Evolutionary conservation across 2,329 filamentous ascomycete species (phyloP).

Genomic region (Geosmithia morbida): DNA sequence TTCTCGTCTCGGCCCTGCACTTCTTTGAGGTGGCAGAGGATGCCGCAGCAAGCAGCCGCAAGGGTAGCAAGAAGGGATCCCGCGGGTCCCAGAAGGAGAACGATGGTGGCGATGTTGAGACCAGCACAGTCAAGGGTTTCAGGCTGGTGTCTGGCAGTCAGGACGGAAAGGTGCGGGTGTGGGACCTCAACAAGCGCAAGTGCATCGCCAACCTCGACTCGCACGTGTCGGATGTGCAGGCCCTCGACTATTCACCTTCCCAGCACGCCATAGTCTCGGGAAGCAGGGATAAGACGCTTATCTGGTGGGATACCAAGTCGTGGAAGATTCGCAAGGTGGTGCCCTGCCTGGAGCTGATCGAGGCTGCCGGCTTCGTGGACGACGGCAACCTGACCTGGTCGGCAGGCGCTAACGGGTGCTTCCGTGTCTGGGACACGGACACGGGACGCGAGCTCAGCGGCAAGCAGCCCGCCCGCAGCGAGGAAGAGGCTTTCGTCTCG

Average conservation of each 20-base stretch:
- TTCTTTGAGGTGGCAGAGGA: constrained; percentile 66
- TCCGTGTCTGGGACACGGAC: constrained; percentile 73
- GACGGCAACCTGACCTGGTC: constrained; percentile 63
- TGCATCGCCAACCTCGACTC: constrained; percentile 70
- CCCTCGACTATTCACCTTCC: constrained; percentile 63
- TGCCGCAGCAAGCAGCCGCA: constrained; percentile 11
- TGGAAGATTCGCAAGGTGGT: constrained; percentile 76
- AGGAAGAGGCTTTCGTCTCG: constrained; percentile 55
- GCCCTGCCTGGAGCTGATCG: constrained; percentile 73
- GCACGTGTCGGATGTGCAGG: constrained; percentile 89
- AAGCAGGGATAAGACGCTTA: constrained; percentile 85
- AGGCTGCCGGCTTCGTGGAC: constrained; percentile 67
- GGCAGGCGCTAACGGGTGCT: constrained; percentile 67
- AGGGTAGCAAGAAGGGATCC: constrained; percentile 18
- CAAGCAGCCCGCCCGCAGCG: constrained; percentile 48
- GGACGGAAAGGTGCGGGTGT: constrained; percentile 82
- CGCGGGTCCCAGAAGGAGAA: constrained; percentile 22
- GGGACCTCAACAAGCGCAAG: constrained; percentile 77
- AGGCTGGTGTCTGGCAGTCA: constrained; percentile 83
- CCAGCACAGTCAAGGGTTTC: constrained; percentile 37
- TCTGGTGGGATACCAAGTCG: constrained; percentile 74
- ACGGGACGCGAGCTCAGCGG: constrained; percentile 66
- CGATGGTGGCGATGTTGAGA: constrained; percentile 21
- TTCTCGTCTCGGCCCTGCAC: constrained; percentile 76
- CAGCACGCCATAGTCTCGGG: constrained; percentile 69